phyloP scores from a whole-genome alignment of 179 eudicot genomes.

The Carnegiea gigantea region DNA sequence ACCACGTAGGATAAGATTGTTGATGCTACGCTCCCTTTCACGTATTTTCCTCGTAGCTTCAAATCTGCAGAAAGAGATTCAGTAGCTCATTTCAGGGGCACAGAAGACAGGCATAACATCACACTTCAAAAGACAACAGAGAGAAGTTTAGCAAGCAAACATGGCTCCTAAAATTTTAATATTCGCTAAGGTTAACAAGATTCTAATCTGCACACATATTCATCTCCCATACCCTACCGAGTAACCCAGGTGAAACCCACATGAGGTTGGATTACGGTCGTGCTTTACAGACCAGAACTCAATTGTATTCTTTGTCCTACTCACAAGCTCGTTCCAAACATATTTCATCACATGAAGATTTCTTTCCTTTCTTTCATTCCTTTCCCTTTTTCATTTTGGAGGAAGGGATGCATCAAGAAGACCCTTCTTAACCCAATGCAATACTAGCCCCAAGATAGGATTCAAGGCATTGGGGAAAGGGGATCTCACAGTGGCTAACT shows the following conservation, averaged over 20 bases:
- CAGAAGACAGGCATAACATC: not conserved
- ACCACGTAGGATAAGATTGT: conserved; percentile 41
- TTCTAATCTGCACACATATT: not conserved
- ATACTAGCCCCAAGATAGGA: not conserved
- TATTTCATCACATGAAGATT: not conserved
- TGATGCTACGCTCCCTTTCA: conserved; percentile 46
- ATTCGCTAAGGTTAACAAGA: not conserved
- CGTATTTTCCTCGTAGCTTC: conserved; percentile 79
- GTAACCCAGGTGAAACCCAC: not conserved
- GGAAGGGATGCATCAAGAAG: too few relatives aligned
- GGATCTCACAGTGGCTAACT: not conserved
- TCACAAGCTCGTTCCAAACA: not conserved
- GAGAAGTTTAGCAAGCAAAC: not conserved
- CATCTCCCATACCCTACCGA: not conserved
- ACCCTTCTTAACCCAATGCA: not conserved
- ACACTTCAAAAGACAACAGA: not conserved
- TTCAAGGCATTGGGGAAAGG: not conserved
- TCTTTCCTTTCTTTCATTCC: too few relatives aligned
- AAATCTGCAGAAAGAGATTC: conserved; percentile 49
- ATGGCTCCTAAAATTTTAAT: not conserved
- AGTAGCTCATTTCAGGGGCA: not conserved
- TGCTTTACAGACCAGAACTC: not conserved
- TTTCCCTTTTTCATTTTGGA: too few relatives aligned
- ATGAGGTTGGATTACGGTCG: not conserved
- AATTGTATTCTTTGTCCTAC: too few relatives aligned